Base-by-base conservation (phyloP, 1,139 yeast genomes). In the Yamadazyma triangularis region DNA sequence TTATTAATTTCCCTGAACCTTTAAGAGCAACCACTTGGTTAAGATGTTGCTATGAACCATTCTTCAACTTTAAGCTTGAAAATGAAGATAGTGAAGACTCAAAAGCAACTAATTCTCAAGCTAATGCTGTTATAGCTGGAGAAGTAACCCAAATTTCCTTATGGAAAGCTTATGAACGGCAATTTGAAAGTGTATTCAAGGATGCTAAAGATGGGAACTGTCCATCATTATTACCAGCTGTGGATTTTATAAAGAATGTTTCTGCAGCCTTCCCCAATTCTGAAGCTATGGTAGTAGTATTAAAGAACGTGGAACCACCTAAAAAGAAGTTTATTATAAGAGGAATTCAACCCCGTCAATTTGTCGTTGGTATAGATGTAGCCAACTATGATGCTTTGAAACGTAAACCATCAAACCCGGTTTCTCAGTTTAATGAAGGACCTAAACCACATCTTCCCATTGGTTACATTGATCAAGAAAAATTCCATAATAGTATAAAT, bases 101-200 rank as follows among this genome's bases (percentile, higher is more conserved):
- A 6, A 18, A 18, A 9, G 8, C 9, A 7, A 18, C 20, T 7
- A 18, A 18, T 18, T 31, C 40, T 12, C 36, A 36, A 7, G 39
- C 38, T 13, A 46, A 47, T 22, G 60, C 55, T 12, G 53, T 47
- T 20, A 38, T 51, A 9, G 61, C 67, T 4, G 88, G 94, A 4
- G 96, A 88, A 53, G 96, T 89, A 8, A 89, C 97, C 0, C 99
- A 91, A 58, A 88, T 91, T 20, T 84, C 95, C 10, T 70, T 91
- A 30, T 91, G 99, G 99, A 87, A 89, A 54, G 80, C 95, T 0
- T 91, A 91, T 57, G 98, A 91, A 53, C 67, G 79, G 16, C 94
- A 84, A 52, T 91, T 91, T 48, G 69, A 69, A 35, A 63, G 63
- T 32, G 58, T 60, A 31, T 59, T 70, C 65, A 49, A 56, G 12